A percentile compares a stretch with the other conserved stretches of the same genome.
phyloP scores from a whole-genome alignment of 1,284 basidiomycete species.

The Ceratobasidium sp. region DNA sequence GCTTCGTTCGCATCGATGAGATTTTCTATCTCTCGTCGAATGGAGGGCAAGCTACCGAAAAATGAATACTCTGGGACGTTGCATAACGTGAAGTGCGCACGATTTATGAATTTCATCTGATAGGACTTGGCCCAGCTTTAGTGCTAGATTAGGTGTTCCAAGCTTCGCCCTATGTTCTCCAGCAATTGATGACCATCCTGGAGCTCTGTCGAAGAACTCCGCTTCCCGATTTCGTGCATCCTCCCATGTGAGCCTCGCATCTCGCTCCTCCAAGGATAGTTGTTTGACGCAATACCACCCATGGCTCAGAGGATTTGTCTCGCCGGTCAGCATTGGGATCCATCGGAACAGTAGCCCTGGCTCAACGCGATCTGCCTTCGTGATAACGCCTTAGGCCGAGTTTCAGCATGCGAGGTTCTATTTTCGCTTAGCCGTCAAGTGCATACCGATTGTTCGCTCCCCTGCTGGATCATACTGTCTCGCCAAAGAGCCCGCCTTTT shows the following conservation, averaged over 20 bases:
- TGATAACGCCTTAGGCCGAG: conserved; percentile 59
- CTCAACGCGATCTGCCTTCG: conserved; percentile 65
- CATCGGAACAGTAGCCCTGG: conserved; percentile 51
- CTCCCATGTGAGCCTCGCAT: conserved; percentile 48
- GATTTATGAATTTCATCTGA: conserved; percentile 58
- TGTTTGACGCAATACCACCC: conserved; percentile 73
- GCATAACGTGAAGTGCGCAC: conserved; percentile 50
- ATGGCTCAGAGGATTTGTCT: conserved; percentile 57
- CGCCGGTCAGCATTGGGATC: conserved; percentile 56
- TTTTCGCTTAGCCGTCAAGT: not conserved
- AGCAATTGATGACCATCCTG: conserved; percentile 59
- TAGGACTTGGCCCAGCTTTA: conserved; percentile 60
- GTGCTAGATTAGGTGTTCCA: conserved; percentile 63
- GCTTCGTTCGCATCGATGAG: not conserved
- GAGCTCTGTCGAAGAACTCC: conserved; percentile 57
- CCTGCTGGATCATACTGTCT: conserved; percentile 59
- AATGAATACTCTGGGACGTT: not conserved
- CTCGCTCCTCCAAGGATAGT: conserved; percentile 64
- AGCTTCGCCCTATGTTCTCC: conserved; percentile 54
- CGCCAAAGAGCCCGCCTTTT: conserved; percentile 62
- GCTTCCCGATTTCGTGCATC: conserved; percentile 54
- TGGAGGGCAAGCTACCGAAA: not conserved
- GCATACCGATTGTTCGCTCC: conserved; percentile 63
- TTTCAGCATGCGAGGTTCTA: too few species aligned
- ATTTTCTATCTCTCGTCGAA: not conserved